A percentile compares a stretch with the other conserved stretches of the same genome.
Evolutionary conservation across 2,329 filamentous ascomycete species (phyloP).

Genomic region (Talaromyces sp.): DNA sequence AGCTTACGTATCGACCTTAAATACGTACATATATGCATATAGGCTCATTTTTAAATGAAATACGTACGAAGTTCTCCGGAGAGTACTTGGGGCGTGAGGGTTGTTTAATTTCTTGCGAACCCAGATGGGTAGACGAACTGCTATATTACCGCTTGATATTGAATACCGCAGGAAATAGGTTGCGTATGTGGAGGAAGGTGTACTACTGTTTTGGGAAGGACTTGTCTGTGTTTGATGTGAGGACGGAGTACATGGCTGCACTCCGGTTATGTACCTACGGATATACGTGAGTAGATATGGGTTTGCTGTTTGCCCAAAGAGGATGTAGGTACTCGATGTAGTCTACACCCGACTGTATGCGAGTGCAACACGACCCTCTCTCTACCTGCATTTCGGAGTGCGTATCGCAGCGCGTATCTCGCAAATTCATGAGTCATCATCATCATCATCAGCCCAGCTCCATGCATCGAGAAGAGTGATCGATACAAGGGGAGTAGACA

Average conservation of each 20-base stretch:
- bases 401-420: no score
- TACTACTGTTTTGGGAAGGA: background rate
- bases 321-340: background rate
- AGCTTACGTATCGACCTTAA: no score
- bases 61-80: background rate
- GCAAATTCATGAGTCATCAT: no score
- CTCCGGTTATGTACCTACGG: background rate
- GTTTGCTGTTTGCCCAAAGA: background rate
- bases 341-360: background rate
- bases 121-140: background rate
- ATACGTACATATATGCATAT: no score
- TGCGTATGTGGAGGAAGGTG: background rate
- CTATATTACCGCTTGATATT: background rate
- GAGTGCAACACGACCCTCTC: background rate
- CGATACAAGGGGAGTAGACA: no score
- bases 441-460: background rate
- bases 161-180: background rate
- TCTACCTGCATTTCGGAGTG: no score
- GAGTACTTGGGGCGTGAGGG: background rate
- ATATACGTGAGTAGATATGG: no score
- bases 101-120: background rate
- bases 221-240: background rate
- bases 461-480: no score
- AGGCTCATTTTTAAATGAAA: no score
- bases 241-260: background rate